Evolutionary conservation across 202 grass and related monocot genomes (phyloP).

Genomic region (Setaria viridis): DNA sequence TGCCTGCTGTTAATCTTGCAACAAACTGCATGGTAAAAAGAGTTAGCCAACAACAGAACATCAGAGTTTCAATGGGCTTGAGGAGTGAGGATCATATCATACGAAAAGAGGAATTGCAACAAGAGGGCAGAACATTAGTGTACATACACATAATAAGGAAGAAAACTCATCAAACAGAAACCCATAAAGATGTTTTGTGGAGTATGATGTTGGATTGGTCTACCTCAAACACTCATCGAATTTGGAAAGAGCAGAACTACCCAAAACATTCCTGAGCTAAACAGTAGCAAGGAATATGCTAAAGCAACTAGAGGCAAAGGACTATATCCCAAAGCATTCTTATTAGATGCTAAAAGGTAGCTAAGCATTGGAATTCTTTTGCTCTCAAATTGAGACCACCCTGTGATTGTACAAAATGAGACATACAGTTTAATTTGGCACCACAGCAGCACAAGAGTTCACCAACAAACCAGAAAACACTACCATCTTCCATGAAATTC

Average conservation of each 20-base stretch:
- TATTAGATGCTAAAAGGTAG: conserved; percentile 20
- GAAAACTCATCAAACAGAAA: conserved; percentile 11
- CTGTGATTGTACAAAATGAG: not conserved
- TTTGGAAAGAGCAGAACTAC: not conserved
- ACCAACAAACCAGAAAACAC: conserved; percentile 23
- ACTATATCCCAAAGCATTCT: conserved; percentile 4
- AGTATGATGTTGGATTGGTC: not conserved
- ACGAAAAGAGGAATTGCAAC: conserved; percentile 3
- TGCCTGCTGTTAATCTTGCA: conserved; percentile 68
- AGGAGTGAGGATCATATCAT: conserved; percentile 12
- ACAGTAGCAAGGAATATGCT: conserved; percentile 14
- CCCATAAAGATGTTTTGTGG: not conserved
- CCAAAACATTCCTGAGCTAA: not conserved
- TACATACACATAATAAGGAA: not conserved
- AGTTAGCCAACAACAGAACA: conserved; percentile 18
- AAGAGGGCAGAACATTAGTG: not conserved
- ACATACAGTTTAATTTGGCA: conserved; percentile 13
- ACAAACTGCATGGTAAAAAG: conserved; percentile 67
- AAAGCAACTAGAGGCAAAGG: conserved; percentile 23
- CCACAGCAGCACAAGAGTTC: not conserved
- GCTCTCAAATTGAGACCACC: not conserved
- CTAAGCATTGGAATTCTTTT: not conserved
- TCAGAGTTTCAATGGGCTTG: conserved; percentile 4
- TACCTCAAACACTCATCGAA: not conserved
- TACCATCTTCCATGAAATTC: not conserved